phyloP scores from a whole-genome alignment of 2,329 filamentous ascomycete genomes.

The Aspergillus novofumigatus region DNA sequence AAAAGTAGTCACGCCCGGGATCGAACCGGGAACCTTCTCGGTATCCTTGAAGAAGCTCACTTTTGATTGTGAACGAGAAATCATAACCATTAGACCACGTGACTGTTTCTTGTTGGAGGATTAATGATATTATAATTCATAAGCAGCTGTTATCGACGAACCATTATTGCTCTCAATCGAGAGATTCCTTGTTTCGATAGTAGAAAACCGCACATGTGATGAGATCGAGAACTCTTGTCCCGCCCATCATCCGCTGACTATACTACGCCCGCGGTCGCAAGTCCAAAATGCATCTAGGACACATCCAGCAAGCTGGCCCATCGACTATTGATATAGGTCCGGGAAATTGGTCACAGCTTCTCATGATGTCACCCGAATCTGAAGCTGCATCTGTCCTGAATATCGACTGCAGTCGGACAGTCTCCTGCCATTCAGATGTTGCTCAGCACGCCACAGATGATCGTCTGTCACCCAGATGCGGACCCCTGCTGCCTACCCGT shows the following conservation, averaged over 20 bases:
- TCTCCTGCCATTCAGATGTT: background rate
- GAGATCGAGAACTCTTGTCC: background rate
- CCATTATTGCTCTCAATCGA: background rate
- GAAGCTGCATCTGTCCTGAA: background rate
- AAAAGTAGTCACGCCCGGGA: conserved; percentile 35
- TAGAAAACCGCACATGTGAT: conserved; percentile 4
- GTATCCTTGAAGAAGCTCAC: conserved; percentile 17
- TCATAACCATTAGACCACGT: conserved; percentile 39
- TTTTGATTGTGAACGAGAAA: conserved; percentile 35
- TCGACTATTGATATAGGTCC: too few species aligned
- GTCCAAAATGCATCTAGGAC: background rate
- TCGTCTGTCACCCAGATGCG: background rate
- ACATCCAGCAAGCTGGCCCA: background rate
- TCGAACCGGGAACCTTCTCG: conserved; percentile 39
- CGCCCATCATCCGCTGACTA: conserved; percentile 1
- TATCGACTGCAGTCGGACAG: background rate
- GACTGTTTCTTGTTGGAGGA: conserved; percentile 7
- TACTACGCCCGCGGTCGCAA: background rate
- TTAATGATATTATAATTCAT: background rate
- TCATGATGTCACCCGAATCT: background rate
- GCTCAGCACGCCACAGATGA: background rate
- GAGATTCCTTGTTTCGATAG: background rate
- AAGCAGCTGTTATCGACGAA: background rate
- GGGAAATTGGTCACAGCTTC: background rate
- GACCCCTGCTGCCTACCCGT: background rate